phyloP scores from a whole-genome alignment of 139 green algal genomes.

The Yamagishiella unicocca region DNA sequence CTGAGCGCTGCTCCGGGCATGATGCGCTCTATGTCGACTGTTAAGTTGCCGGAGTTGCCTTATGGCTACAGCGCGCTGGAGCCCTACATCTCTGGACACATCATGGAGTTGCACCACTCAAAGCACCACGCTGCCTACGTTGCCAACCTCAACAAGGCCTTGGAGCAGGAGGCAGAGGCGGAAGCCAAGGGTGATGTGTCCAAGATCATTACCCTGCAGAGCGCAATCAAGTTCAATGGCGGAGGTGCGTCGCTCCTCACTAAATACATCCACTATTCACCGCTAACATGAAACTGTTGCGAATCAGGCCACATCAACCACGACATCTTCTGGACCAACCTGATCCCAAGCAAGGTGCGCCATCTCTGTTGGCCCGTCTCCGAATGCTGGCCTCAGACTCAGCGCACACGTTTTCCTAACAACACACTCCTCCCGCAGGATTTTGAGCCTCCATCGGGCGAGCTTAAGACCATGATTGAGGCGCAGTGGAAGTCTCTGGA shows the following conservation, averaged over 20 bases:
- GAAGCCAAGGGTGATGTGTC: slow-evolving; percentile 82
- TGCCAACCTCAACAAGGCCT: slow-evolving; percentile 86
- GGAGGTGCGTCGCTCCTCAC: slow-evolving; percentile 70
- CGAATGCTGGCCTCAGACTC: neutral
- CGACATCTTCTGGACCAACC: slow-evolving; percentile 97
- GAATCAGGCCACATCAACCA: slow-evolving; percentile 96
- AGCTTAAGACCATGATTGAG: slow-evolving; percentile 86
- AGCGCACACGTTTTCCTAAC: neutral
- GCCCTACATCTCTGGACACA: slow-evolving; percentile 91
- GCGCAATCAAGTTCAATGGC: slow-evolving; percentile 96
- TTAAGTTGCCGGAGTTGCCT: slow-evolving; percentile 89
- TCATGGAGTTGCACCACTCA: slow-evolving; percentile 97
- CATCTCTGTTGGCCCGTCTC: neutral
- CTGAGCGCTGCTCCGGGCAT: neutral
- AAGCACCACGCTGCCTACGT: slow-evolving; percentile 96
- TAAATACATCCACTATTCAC: neutral
- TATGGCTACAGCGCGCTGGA: slow-evolving; percentile 94
- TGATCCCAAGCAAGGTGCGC: slow-evolving; percentile 84
- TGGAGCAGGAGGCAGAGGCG: slow-evolving; percentile 86
- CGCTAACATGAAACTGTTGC: neutral
- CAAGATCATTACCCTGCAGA: slow-evolving; percentile 88
- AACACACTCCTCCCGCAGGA: slow-evolving; percentile 68
- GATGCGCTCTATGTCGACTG: slow-evolving; percentile 9
- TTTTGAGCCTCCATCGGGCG: slow-evolving; percentile 79
- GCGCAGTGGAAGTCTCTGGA: slow-evolving; percentile 93